Evolutionary conservation across 495 filamentous ascomycete genomes (phyloP).

Genomic region (Podospora anserina): DNA sequence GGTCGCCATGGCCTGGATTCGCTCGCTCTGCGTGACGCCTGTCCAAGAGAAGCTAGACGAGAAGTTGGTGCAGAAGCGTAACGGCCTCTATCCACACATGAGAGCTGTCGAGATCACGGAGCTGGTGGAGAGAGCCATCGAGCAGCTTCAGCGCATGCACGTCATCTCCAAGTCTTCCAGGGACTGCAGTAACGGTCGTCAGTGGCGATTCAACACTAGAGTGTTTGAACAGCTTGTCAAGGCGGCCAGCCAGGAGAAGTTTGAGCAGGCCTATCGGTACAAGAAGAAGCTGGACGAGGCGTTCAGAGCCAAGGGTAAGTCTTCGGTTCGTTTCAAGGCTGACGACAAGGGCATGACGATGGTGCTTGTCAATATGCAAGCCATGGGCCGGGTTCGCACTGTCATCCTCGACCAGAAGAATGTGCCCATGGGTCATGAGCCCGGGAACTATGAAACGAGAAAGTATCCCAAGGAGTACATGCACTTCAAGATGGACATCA

Average conservation of each 20-base stretch:
- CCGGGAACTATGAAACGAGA: conserved; percentile 64
- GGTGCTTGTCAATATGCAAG: conserved; percentile 65
- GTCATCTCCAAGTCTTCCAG: conserved; percentile 57
- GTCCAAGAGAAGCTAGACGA: conserved; percentile 37
- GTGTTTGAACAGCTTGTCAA: conserved; percentile 52
- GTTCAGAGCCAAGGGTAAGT: conserved; percentile 40
- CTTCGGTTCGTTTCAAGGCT: conserved; percentile 42
- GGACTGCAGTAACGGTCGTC: conserved; percentile 52
- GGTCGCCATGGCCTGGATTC: conserved; percentile 33
- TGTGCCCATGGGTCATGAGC: conserved; percentile 71
- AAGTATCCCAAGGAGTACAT: conserved; percentile 63
- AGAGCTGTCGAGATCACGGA: conserved; percentile 31
- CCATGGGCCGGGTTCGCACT: conserved; percentile 55
- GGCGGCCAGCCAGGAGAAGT: conserved; percentile 42
- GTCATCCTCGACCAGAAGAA: conserved; percentile 56
- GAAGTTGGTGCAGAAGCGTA: conserved; percentile 37
- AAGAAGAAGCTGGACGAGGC: conserved; percentile 57
- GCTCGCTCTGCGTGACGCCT: conserved; percentile 34
- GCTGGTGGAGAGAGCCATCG: conserved; percentile 55
- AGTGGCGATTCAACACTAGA: conserved; percentile 57
- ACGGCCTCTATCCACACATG: conserved; percentile 33
- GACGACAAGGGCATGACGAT: conserved; percentile 64
- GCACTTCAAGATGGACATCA: conserved; percentile 60
- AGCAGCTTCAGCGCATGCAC: conserved; percentile 56
- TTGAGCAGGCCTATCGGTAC: conserved; percentile 54